Evolutionary conservation across 2,329 filamentous ascomycete species (phyloP).

Genomic region (Cadophora malorum): DNA sequence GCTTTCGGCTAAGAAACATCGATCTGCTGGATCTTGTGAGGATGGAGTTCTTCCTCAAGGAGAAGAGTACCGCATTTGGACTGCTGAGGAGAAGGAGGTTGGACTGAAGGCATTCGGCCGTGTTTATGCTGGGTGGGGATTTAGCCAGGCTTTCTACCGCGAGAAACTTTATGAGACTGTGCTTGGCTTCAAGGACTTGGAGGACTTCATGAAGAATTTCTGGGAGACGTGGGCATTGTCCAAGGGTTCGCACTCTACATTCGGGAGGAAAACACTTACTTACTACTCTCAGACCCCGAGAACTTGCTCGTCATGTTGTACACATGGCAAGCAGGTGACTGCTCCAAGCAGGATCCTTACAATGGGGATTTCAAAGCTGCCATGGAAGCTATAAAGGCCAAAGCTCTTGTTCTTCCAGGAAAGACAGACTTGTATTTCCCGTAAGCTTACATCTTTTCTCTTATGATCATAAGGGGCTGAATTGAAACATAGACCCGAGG

Average conservation of each 20-base stretch:
- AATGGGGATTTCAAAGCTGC: conserved; percentile 69
- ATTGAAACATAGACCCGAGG: conserved; percentile 64
- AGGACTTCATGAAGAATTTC: conserved; percentile 76
- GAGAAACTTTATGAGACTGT: conserved; percentile 69
- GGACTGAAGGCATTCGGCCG: conserved; percentile 75
- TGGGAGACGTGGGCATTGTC: conserved; percentile 78
- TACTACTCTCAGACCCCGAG: conserved; percentile 62
- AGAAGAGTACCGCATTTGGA: conserved; percentile 56
- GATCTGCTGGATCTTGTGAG: conserved; percentile 58
- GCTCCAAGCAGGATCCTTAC: conserved; percentile 72
- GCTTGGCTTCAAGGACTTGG: conserved; percentile 70
- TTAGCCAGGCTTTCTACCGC: conserved; percentile 80
- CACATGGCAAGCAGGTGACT: conserved; percentile 79
- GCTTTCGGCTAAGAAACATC: conserved; percentile 60
- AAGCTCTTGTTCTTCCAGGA: conserved; percentile 71
- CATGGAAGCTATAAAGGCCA: conserved; percentile 74
- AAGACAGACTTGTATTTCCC: conserved; percentile 84
- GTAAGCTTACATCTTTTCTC: conserved; percentile 48
- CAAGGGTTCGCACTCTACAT: too few species aligned
- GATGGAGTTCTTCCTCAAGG: conserved; percentile 50
- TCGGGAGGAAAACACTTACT: not conserved
- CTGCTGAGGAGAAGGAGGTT: conserved; percentile 56
- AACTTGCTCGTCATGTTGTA: conserved; percentile 77
- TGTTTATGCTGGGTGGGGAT: conserved; percentile 83
- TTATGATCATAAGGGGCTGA: not conserved